These are phyloP conservation scores for Scutellaria baicalensis DNA, from an alignment of 257 asterid species.

Conservation along the genomic window DNA sequence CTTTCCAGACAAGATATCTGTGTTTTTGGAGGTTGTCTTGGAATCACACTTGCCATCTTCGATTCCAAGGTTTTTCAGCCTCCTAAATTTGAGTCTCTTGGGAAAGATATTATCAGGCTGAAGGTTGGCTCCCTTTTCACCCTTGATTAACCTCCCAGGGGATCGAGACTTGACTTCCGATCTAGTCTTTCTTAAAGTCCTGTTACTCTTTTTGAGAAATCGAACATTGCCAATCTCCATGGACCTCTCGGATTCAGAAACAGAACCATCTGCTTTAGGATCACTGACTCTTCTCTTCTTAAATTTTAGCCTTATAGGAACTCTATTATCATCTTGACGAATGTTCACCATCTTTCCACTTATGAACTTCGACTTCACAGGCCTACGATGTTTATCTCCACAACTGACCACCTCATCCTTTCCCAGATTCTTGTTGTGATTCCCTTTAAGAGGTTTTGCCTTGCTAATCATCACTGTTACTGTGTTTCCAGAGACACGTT, in stretches of 20 bases:
- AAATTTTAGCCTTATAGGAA: slow-evolving; percentile 20
- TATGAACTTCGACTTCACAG: slow-evolving; percentile 42
- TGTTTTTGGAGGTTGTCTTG: slow-evolving; percentile 8
- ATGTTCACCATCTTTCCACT: slow-evolving; percentile 29
- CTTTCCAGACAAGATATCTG: slow-evolving; percentile 1
- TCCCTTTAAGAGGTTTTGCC: slow-evolving; percentile 5
- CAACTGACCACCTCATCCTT: slow-evolving; percentile 5
- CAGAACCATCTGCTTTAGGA: neutral
- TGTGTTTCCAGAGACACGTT: neutral
- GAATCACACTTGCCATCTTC: slow-evolving; percentile 17
- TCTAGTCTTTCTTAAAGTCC: slow-evolving; percentile 24
- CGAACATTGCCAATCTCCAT: neutral
- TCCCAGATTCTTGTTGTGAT: slow-evolving; percentile 6
- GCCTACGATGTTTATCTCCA: slow-evolving; percentile 21
- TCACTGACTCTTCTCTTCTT: neutral
- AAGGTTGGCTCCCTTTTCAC: slow-evolving; percentile 41
- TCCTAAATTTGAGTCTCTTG: slow-evolving; percentile 38
- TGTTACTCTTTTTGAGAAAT: slow-evolving; percentile 21
- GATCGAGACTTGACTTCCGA: slow-evolving; percentile 28
- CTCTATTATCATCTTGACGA: slow-evolving; percentile 11
- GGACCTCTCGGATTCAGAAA: slow-evolving; percentile 3
- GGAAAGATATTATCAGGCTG: slow-evolving; percentile 36
- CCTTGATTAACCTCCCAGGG: slow-evolving; percentile 39
- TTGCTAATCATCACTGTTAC: neutral
- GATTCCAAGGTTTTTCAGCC: slow-evolving; percentile 10